Base-by-base conservation (phyloP, 2,329 filamentous ascomycete genomes). In the Fusarium lyarnte region DNA sequence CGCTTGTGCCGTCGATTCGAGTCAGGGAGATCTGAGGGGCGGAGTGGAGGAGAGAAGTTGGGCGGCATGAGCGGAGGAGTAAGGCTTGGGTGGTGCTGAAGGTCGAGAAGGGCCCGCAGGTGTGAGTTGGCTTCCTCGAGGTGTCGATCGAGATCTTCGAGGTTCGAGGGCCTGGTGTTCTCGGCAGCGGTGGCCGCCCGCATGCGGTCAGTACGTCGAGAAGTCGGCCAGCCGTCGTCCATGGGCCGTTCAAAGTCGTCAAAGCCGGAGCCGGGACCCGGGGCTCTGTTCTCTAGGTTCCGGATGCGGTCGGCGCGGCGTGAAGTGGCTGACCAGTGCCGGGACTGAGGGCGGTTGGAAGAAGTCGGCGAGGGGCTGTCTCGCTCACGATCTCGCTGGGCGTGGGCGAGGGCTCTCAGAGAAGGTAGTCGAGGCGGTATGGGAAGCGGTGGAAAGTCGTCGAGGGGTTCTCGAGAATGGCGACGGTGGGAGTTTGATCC, bases 1-100 rank as follows among this genome's bases (percentile, higher is more conserved):
- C 92, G 88, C 80, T 94, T 94, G 53, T 83, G 83, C 63, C 88
- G 85, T 61, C 89, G 87, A 73, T 79, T 84, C 53, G 86, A 84
- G 39, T 88, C 85, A 52, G 80, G 76, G 31, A 83, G 77, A 23
- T 86, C 84, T 58, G 81, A 79, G 11, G 78, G 74, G 9, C 82
- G 81, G 23, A 78, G 76, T 2, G 80, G 76, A 8, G 82, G 80
- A 6, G 83, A 81, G 63, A 81, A 70, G 41, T 70, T 76, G 52
- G 81, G 71, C 13, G 81, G 79, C n/a, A 77, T 71, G 25, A 77
- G 69, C n/a, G 75, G 74, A 66, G 72, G 76, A 61, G 70, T 75
- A 52, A 78, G 77, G 66, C 74, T 73, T 49, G 78, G 74, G 61
- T 77, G 79, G 70, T 78, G 74, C 71, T 83, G 76, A 73, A 80